Evolutionary conservation across 805 yeast species (phyloP).

Genomic region (Candida ovalis): DNA sequence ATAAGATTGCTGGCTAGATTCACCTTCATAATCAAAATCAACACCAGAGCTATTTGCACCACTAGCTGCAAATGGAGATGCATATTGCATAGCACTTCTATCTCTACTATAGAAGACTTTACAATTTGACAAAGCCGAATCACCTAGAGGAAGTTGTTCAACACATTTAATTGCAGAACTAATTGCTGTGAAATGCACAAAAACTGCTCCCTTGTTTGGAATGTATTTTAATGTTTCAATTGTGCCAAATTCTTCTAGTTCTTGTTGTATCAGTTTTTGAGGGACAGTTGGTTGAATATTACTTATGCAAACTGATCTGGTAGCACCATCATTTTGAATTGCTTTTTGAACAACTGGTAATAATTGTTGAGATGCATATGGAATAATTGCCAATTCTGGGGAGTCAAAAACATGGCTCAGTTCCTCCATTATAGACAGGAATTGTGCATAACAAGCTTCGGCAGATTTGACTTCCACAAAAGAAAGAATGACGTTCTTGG

Average conservation of each 20-base stretch:
- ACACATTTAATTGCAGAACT: constrained; percentile 43
- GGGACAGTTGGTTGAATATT: constrained; percentile 23
- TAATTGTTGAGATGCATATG: constrained; percentile 30
- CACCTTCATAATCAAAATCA: constrained; percentile 8
- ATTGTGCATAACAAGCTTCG: constrained; percentile 17
- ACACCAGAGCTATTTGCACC: constrained; percentile 5
- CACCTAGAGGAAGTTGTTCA: constrained; percentile 32
- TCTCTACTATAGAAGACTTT: constrained; percentile 31
- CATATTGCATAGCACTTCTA: constrained; percentile 8
- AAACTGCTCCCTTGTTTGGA: constrained; percentile 21
- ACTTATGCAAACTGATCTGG: constrained; percentile 28
- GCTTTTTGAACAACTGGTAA: constrained; percentile 24
- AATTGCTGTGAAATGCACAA: constrained; percentile 42
- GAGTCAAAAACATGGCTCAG: constrained; percentile 34
- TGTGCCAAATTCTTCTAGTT: constrained; percentile 38
- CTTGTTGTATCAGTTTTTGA: constrained; percentile 22
- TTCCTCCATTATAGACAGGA: constrained; percentile 13
- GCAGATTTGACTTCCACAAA: constrained; percentile 24
- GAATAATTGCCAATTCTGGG: constrained; percentile 32
- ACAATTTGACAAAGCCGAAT: constrained; percentile 21
- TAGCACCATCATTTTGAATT: constrained; percentile 30
- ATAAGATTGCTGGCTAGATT: constrained; percentile 6
- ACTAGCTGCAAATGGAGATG: neutral
- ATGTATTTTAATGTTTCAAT: constrained; percentile 34
- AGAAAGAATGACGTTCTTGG: constrained; percentile 18